Percentiles rank a stretch among this genome's conserved stretches.
phyloP scores from a whole-genome alignment of 2,329 filamentous ascomycete genomes.

The Aspergillus melleus region DNA sequence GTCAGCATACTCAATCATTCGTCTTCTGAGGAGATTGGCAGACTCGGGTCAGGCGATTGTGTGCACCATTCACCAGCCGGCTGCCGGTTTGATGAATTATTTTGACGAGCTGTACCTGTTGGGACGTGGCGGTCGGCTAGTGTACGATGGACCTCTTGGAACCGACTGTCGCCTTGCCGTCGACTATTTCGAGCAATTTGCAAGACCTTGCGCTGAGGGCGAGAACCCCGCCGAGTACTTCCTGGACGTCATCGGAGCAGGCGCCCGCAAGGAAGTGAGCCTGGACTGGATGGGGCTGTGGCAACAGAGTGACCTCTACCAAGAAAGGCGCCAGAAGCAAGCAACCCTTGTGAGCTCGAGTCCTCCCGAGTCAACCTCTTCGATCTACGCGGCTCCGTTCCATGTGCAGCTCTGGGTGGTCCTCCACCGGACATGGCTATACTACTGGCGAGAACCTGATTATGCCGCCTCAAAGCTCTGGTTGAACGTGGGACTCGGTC shows the following conservation, averaged over 20 bases:
- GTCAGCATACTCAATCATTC: constrained; percentile 57
- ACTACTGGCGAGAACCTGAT: constrained; percentile 18
- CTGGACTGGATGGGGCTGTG: constrained; percentile 6
- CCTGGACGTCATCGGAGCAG: constrained; percentile 40
- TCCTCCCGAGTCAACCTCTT: background rate
- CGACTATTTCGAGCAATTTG: constrained; percentile 5
- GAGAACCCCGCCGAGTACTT: constrained; percentile 10
- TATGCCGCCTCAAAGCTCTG: constrained; percentile 10
- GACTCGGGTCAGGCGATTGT: constrained; percentile 55
- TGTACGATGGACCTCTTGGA: constrained; percentile 47
- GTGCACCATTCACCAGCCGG: constrained; percentile 60
- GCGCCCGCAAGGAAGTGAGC: constrained; percentile 30
- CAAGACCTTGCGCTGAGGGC: background rate
- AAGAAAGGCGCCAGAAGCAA: background rate
- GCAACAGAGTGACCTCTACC: background rate
- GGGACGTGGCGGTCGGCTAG: constrained; percentile 51
- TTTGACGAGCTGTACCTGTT: constrained; percentile 57
- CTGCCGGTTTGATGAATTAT: constrained; percentile 52
- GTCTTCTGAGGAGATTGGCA: constrained; percentile 57
- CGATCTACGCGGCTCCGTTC: constrained; percentile 31
- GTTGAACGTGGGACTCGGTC: constrained; percentile 7
- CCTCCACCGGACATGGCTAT: constrained; percentile 23
- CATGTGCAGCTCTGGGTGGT: constrained; percentile 64
- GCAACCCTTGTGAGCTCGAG: background rate
- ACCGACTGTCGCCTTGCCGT: constrained; percentile 13